Evolutionary conservation across 352 stramenopile genomes (phyloP), one percentile per base, ranked within the genome.

Genomic region (Pythium rhizo-oryzae): DNA sequence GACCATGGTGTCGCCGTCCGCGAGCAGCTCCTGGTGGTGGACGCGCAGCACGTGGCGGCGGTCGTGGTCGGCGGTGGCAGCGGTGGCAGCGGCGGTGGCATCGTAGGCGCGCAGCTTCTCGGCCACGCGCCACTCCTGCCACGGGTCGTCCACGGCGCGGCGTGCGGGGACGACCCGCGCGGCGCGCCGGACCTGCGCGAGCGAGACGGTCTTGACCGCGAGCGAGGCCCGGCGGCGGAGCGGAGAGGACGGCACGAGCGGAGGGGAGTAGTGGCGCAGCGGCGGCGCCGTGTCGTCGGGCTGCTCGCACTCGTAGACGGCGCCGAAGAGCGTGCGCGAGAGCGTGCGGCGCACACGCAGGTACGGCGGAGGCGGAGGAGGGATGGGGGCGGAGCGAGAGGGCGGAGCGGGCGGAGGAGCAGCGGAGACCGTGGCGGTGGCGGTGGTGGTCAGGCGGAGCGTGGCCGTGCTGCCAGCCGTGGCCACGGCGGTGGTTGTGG

Each of bases 121-220:
- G n/a, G 23, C 39, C 33, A 63, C 57, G 35, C 23, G 57, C 39
- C 39, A 46, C 43, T 63, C 57, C 21, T 33, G 57, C 35, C 39
- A 49, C 39, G 57, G 57, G 57, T 63, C 33, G 57, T 53, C 57
- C 41, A 53, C 24, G 12, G 23, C 19, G 15, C 41, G 56, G 16
- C 41, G 41, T 7, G 41, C 9, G 9, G 41, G 21, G 15, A 19
- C 41, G 41, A 4, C 1, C 9, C 13, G 15, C 1, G 41, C 8
- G 15, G 41, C 41, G 41, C 15, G 11, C 41, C 18, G 13, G 41
- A 46, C 61, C 12, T 44, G 37, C 7, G 25, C n/a, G 24, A 68
- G 61, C 12, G 61, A 68, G 61, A 68, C 16, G 13, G 47, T 53
- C 61, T 68, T 68, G 61, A 56, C 51, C 16, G 50, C 61, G 8